Evolutionary conservation across 2,329 filamentous ascomycete genomes (phyloP).

Genomic region (Epichloe festucae): DNA sequence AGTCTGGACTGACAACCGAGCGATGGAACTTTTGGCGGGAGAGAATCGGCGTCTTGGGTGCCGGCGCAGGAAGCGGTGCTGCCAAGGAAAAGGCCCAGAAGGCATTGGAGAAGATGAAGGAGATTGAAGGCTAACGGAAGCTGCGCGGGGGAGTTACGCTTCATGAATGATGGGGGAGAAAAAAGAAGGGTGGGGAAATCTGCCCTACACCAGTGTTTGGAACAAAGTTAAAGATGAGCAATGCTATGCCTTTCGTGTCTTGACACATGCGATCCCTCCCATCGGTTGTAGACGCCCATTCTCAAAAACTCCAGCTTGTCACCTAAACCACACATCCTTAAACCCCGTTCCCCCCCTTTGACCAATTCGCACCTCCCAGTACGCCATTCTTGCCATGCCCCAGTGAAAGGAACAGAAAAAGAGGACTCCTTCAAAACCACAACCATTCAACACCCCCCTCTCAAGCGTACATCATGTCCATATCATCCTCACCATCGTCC

Average conservation of each 20-base stretch:
- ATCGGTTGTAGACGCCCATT: neutral
- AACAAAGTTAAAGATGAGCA: neutral
- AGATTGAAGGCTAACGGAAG: slow-evolving; percentile 7
- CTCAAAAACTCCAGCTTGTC: neutral
- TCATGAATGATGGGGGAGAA: neutral
- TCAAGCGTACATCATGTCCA: slow-evolving; percentile 34
- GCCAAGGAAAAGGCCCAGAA: slow-evolving; percentile 12
- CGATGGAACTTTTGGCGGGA: slow-evolving; percentile 20
- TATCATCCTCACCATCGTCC: slow-evolving; percentile 39
- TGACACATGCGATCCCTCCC: neutral
- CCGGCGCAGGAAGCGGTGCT: slow-evolving; percentile 7
- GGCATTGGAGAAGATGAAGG: slow-evolving; percentile 11
- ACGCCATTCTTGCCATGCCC: neutral
- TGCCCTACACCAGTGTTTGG: neutral
- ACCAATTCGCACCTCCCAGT: neutral
- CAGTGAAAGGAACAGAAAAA: neutral
- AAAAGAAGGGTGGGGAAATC: neutral
- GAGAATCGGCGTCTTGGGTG: slow-evolving; percentile 14
- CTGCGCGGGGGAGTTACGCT: neutral
- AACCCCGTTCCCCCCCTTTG: neutral
- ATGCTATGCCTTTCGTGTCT: neutral
- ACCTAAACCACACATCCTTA: neutral
- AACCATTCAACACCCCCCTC: neutral
- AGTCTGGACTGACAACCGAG: slow-evolving; percentile 13
- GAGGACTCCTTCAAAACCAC: neutral